Base-by-base conservation (phyloP, 2,329 filamentous ascomycete species). In the Talaromyces amestolkiae region DNA sequence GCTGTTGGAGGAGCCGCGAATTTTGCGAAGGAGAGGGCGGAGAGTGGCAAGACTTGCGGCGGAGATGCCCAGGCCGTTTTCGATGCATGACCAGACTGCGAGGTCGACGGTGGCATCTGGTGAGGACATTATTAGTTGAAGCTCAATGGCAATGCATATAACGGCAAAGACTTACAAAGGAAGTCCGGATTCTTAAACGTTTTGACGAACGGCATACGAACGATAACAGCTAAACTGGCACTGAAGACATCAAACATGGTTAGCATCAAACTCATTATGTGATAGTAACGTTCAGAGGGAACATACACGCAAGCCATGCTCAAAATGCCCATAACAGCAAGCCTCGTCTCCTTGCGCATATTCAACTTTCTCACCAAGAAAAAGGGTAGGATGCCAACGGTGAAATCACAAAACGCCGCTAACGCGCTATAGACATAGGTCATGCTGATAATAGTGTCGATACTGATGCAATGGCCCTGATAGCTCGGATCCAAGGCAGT, bases 281-380 rank as follows among this genome's bases (percentile, higher is more conserved):
- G 17, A 37, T 17, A 41, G 19, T 4, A 31, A 58, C 10, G 35
- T 22, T 10, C 13, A 43, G 22, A 33, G 39, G 39, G 77, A 71
- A 71, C 74, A 66, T 72, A 77, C 63, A 82, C 79, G 69, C 86
- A 86, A 33, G 85, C 88, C 76, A 88, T 81, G 7, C 80, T 80
- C 59, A 89, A 75, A 53, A 89, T 80, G 6, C 79, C 78, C 10
- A 82, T 81, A 24, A 88, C 76, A 2, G 84, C 80, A 7, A 81
- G 37, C 70, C 87, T 88, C 2, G 81, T 83, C 64, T 77, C 79
- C 8, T 68, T 69, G 54, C 81, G 81, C 81, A 89, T 86, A 64
- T 87, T 81, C 33, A 88, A 72, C 31, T 81, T 79, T 77, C 80
- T 83, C 1, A 89, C 79, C 3, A 89, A 76, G 66, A 83, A 83